These are phyloP conservation scores for Purpureocillium lavendulum DNA, from an alignment of 2,329 filamentous ascomycete genomes.

Conservation along the genomic window DNA sequence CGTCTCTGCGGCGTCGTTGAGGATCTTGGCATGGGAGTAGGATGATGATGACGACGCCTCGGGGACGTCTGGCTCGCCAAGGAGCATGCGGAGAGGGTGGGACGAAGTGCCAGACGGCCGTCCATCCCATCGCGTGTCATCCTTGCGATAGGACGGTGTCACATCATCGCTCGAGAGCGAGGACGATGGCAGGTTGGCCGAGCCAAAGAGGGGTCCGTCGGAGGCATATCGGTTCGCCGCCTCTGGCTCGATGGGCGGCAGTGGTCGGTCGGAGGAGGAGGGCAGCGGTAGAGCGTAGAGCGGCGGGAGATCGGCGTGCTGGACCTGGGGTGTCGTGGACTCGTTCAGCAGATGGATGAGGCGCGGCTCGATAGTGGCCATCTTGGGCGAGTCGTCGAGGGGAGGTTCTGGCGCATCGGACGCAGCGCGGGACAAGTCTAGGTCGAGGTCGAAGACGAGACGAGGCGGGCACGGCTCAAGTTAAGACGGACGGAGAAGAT, in stretches of 20 bases:
- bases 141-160: conserved; percentile 12
- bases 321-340: conserved; percentile 37
- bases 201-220: conserved; percentile 9
- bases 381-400: conserved; percentile 26
- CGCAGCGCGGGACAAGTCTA: conserved; percentile 14
- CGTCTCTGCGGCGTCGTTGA: conserved; percentile 34
- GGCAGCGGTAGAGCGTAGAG: conserved; percentile 38
- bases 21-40: conserved; percentile 35
- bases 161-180: conserved; percentile 13
- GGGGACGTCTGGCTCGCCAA: conserved; percentile 27
- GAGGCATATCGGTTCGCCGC: conserved; percentile 23
- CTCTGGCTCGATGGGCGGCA: conserved; percentile 46
- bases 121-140: conserved; percentile 13
- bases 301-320: conserved; percentile 45
- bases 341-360: conserved; percentile 58
- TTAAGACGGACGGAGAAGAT: not conserved
- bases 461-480: too few species aligned
- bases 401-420: conserved; percentile 17
- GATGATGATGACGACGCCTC: conserved; percentile 25
- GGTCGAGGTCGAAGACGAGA: not conserved
- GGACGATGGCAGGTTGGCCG: conserved; percentile 6
- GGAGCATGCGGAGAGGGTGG: conserved; percentile 30
- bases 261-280: conserved; percentile 33
- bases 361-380: conserved; percentile 60
- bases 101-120: conserved; percentile 14